These are phyloP conservation scores for Dryas octopetala DNA, from an alignment of 306 rosid genomes.

Conservation along the genomic window DNA sequence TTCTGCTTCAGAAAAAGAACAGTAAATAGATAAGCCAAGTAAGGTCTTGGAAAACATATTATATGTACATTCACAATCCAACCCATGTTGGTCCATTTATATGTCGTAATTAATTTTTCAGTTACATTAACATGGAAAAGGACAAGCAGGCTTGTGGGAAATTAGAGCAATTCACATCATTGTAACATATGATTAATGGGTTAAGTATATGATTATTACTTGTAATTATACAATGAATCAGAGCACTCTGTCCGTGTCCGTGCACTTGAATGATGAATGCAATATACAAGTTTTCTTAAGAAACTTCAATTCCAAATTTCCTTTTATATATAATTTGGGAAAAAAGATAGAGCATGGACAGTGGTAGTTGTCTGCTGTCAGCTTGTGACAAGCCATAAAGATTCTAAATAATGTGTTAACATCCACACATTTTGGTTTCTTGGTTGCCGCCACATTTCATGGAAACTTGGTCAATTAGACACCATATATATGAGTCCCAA, in stretches of 20 bases:
- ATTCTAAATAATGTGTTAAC: conserved; percentile 8
- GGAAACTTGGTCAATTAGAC: conserved; percentile 19
- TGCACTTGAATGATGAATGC: not conserved
- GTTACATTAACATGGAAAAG: no score
- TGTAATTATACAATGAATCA: not conserved
- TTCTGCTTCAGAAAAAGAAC: not conserved
- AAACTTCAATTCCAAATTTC: no score
- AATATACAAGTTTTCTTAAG: not conserved
- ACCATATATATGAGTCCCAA: conserved; percentile 3
- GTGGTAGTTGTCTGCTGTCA: conserved; percentile 6
- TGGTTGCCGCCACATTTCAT: not conserved
- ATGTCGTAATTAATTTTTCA: no score
- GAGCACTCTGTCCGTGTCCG: not conserved
- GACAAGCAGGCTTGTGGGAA: no score
- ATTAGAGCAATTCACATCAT: not conserved
- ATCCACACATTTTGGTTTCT: conserved; percentile 14
- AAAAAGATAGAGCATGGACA: not conserved
- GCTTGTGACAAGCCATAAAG: not conserved
- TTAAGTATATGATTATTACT: not conserved
- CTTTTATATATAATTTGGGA: not conserved
- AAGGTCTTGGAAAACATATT: not conserved
- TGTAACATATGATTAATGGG: not conserved
- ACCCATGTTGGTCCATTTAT: not conserved
- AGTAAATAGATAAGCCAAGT: conserved; percentile 9
- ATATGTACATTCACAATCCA: not conserved